Conservation (phyloP, 371 early-diverging fungal genomes). For the Lichtheimia ramosa region DNA sequence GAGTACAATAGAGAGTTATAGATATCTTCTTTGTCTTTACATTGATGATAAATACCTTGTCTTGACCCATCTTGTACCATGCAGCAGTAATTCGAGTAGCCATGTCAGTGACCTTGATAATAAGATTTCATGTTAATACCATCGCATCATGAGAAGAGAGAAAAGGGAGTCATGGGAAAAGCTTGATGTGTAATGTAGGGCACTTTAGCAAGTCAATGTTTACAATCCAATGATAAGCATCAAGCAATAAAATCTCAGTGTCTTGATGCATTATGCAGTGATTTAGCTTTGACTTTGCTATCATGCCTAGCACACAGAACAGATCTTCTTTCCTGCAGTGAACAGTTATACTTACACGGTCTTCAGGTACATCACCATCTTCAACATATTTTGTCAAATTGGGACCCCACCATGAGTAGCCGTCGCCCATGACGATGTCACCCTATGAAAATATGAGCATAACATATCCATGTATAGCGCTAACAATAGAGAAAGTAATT, state of each 20-base stretch:
- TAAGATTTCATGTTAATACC: background rate
- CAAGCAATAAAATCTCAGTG: background rate
- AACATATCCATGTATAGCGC: background rate
- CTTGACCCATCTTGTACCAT: constrained; percentile 50
- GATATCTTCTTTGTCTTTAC: constrained; percentile 22
- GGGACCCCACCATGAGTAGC: constrained; percentile 32
- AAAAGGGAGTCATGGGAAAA: too few relatives aligned
- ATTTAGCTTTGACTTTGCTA: too few relatives aligned
- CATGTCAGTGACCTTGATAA: constrained; percentile 45
- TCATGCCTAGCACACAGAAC: too few relatives aligned
- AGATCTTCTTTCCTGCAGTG: too few relatives aligned
- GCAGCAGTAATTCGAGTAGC: constrained; percentile 57
- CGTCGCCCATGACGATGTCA: constrained; percentile 28
- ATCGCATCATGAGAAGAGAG: too few relatives aligned
- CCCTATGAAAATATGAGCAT: constrained; percentile 8
- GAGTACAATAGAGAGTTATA: constrained; percentile 21
- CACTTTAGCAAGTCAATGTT: background rate
- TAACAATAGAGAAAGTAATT: too few relatives aligned
- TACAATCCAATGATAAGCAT: background rate
- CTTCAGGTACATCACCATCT: constrained; percentile 22
- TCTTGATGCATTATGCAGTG: background rate
- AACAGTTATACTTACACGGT: constrained; percentile 12
- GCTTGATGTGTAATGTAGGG: background rate
- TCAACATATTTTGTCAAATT: constrained; percentile 31
- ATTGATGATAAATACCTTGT: constrained; percentile 31